Evolutionary conservation across 441 rosid species (phyloP).

Genomic region (Croton laevigatus): DNA sequence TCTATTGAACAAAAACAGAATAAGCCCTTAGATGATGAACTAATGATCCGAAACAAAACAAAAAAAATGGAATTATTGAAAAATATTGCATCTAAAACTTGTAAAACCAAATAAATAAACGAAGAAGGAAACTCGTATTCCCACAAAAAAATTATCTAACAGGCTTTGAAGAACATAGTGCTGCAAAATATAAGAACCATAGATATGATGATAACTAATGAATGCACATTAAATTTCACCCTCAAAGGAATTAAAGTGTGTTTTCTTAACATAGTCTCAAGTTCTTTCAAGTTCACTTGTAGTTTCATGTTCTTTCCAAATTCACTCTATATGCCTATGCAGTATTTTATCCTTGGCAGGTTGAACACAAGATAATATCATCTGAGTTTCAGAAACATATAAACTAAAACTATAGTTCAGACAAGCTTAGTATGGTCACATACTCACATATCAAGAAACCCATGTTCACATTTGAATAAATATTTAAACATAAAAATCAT

Average conservation of each 20-base stretch:
- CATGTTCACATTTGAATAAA: too few species aligned
- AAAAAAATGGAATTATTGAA: too few species aligned
- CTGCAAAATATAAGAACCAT: background rate
- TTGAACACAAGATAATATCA: background rate
- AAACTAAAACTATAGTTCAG: too few species aligned
- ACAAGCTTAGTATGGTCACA: too few species aligned
- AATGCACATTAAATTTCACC: background rate
- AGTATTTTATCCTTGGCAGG: background rate
- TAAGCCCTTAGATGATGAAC: too few species aligned
- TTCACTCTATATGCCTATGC: background rate
- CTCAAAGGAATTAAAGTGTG: background rate
- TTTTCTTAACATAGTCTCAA: background rate
- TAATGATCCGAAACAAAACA: too few species aligned
- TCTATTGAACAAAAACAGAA: conserved; percentile 43
- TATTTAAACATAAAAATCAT: too few species aligned
- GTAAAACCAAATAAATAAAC: too few species aligned
- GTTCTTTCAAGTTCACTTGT: background rate
- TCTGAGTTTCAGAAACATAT: too few species aligned
- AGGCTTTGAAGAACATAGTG: background rate
- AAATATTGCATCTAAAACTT: background rate
- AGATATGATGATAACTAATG: background rate
- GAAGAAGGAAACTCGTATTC: too few species aligned
- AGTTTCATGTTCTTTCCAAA: too few species aligned
- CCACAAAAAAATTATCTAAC: background rate
- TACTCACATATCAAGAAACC: too few species aligned